phyloP scores from a whole-genome alignment of 768 basidiomycete species.

The Psilocybe tampanensis region DNA sequence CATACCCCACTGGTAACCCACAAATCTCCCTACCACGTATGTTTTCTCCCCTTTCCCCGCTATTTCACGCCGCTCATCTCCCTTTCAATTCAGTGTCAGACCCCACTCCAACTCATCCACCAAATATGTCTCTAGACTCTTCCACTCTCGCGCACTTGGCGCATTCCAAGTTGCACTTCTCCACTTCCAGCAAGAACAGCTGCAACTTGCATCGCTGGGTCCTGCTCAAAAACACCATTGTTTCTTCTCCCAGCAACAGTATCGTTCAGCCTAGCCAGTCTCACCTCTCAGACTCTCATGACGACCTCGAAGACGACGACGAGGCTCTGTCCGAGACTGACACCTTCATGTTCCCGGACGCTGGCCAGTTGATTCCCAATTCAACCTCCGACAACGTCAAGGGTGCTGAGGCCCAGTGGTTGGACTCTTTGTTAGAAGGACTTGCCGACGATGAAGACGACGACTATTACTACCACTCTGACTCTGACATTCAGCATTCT shows the following conservation, averaged over 20 bases:
- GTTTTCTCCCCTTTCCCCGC: conserved; percentile 17
- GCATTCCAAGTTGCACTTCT: conserved; percentile 73
- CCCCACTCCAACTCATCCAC: conserved; percentile 14
- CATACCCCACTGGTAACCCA: conserved; percentile 59
- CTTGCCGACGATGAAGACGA: conserved; percentile 75
- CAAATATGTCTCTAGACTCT: conserved; percentile 50
- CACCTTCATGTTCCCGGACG: conserved; percentile 83
- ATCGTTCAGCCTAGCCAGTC: conserved; percentile 30
- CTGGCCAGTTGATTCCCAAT: conserved; percentile 52
- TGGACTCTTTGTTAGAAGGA: conserved; percentile 77
- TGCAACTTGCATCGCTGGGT: conserved; percentile 87
- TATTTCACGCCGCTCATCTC: conserved; percentile 13
- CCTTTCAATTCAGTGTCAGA: conserved; percentile 16
- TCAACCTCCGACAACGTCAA: conserved; percentile 23
- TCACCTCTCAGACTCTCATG: conserved; percentile 33
- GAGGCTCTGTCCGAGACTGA: conserved; percentile 57
- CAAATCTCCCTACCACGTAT: conserved; percentile 22
- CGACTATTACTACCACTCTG: conserved; percentile 50
- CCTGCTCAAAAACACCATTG: conserved; percentile 82
- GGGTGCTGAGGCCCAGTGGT: conserved; percentile 76
- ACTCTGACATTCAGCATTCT: conserved; percentile 49
- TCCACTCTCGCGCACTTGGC: conserved; percentile 62
- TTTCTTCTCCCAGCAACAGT: conserved; percentile 44
- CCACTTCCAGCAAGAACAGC: conserved; percentile 61
- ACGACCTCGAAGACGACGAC: conserved; percentile 46